Evolutionary conservation across 345 rosid species (phyloP).

Genomic region (Ceriops tagal): DNA sequence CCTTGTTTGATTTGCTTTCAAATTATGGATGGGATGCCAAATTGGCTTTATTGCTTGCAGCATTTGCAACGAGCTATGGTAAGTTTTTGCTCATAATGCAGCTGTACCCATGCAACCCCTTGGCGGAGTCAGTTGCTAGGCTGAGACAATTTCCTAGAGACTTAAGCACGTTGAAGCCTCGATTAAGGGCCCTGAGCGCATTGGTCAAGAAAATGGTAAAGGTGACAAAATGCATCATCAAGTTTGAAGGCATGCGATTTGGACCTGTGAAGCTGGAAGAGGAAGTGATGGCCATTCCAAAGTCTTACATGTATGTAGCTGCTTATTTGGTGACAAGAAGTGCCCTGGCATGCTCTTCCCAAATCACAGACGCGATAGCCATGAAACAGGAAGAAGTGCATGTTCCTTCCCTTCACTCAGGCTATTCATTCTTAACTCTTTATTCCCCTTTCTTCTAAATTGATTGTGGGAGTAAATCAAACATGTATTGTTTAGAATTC

Average conservation of each 20-base stretch:
- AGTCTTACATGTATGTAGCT: slow-evolving; percentile 47
- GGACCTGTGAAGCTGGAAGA: slow-evolving; percentile 35
- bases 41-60: slow-evolving; percentile 59
- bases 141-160: slow-evolving; percentile 51
- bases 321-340: slow-evolving; percentile 65
- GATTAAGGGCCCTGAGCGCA: slow-evolving; percentile 47
- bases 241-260: slow-evolving; percentile 51
- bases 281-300: slow-evolving; percentile 36
- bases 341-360: slow-evolving; percentile 52
- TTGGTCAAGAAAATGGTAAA: slow-evolving; percentile 49
- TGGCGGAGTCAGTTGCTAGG: slow-evolving; percentile 54
- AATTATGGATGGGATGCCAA: slow-evolving; percentile 75
- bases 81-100: slow-evolving; percentile 53
- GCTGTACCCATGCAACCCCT: slow-evolving; percentile 38
- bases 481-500: too few species aligned
- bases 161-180: slow-evolving; percentile 40
- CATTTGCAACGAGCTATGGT: slow-evolving; percentile 57
- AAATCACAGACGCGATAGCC: slow-evolving; percentile 42
- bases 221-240: slow-evolving; percentile 48
- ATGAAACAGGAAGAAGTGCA: slow-evolving; percentile 56
- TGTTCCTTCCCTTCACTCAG: slow-evolving; percentile 38
- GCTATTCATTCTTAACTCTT: slow-evolving; percentile 10
- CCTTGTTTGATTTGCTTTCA: slow-evolving; percentile 52
- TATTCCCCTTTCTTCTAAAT: not conserved
- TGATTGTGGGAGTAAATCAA: not conserved